A percentile compares a stretch with the other conserved stretches of the same genome.
phyloP scores from a whole-genome alignment of 192 early-diverging fungal genomes.

The Lunasporangiospora selenospora region DNA sequence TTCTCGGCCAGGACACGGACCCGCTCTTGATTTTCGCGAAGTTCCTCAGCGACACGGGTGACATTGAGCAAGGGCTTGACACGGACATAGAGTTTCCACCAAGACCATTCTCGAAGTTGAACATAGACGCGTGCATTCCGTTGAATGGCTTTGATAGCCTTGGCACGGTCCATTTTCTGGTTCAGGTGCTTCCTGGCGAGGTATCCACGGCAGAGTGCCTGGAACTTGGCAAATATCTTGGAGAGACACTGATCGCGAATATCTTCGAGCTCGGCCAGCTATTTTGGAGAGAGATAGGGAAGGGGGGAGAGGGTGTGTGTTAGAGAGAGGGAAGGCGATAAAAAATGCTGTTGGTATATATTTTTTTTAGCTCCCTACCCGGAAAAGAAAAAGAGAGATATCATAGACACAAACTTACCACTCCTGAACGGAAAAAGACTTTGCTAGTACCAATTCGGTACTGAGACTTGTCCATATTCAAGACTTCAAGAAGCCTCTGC shows the following conservation, averaged over 20 bases:
- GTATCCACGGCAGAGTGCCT: slow-evolving; percentile 82
- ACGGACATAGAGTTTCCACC: slow-evolving; percentile 91
- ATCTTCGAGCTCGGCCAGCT: slow-evolving; percentile 91
- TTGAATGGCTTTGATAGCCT: slow-evolving; percentile 91
- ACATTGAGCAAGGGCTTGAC: slow-evolving; percentile 84
- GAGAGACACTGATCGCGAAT: slow-evolving; percentile 77
- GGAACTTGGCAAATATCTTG: slow-evolving; percentile 79
- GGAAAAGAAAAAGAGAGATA: neutral
- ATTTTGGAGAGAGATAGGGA: too few species aligned
- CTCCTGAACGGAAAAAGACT: slow-evolving; percentile 92
- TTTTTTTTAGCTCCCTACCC: neutral
- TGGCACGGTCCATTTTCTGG: slow-evolving; percentile 67
- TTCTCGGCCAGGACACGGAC: slow-evolving; percentile 72
- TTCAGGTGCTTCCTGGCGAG: slow-evolving; percentile 63
- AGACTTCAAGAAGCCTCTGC: slow-evolving; percentile 70
- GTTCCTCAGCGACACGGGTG: slow-evolving; percentile 76
- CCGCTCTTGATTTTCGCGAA: slow-evolving; percentile 66
- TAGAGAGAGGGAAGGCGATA: slow-evolving; percentile 1
- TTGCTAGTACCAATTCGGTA: slow-evolving; percentile 89
- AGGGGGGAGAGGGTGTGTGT: neutral
- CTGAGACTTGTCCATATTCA: slow-evolving; percentile 74
- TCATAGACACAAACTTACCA: slow-evolving; percentile 54
- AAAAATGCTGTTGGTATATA: neutral
- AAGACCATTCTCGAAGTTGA: slow-evolving; percentile 83
- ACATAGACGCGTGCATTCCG: slow-evolving; percentile 89